A percentile compares a stretch with the other conserved stretches of the same genome.
Evolutionary conservation across 2,329 filamentous ascomycete species (phyloP).

Genomic region (Lecanosticta acicola): DNA sequence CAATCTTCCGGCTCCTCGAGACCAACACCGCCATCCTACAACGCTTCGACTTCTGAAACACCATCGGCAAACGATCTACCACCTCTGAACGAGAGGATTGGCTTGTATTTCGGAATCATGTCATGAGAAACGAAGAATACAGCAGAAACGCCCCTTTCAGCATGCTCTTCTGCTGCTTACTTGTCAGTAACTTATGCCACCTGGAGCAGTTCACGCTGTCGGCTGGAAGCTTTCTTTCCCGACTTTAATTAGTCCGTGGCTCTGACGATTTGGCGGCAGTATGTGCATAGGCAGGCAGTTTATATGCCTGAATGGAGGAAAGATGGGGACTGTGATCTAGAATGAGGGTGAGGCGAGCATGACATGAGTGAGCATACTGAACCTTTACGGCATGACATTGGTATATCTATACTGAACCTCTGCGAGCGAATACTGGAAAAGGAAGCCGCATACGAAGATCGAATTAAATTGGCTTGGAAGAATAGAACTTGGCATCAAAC

Average conservation of each 20-base stretch:
- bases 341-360: no score
- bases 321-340: no score
- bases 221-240: slow-evolving; percentile 16
- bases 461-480: no score
- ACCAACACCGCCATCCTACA: background rate
- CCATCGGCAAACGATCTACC: background rate
- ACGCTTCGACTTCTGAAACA: background rate
- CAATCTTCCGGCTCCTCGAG: slow-evolving; percentile 28
- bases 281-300: no score
- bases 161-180: background rate
- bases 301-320: no score
- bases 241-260: slow-evolving; percentile 7
- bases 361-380: no score
- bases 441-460: no score
- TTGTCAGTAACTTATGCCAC: slow-evolving; percentile 3
- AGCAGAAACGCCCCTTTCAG: background rate
- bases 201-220: slow-evolving; percentile 12
- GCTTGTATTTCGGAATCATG: background rate
- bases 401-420: no score
- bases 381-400: no score
- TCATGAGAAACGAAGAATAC: background rate
- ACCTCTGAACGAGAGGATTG: background rate
- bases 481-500: no score
- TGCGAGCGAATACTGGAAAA: no score
- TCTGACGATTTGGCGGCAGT: slow-evolving; percentile 13